These are phyloP conservation scores for Boletus tylopilopsis DNA, from an alignment of 768 basidiomycete species.

Conservation along the genomic window DNA sequence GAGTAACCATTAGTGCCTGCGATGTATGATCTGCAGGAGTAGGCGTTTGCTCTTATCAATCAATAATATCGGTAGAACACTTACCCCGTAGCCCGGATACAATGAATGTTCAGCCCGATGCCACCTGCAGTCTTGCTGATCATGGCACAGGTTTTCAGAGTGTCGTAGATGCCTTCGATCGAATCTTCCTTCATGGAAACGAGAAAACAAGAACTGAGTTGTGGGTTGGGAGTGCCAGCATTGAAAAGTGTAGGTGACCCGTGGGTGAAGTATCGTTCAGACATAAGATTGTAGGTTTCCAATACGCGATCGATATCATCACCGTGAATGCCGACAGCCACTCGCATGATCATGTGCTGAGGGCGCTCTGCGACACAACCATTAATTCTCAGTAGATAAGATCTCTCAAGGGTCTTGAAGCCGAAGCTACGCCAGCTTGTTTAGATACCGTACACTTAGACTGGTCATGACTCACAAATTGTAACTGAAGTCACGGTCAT, in stretches of 20 bases:
- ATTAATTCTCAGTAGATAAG: conserved; percentile 92
- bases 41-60: not conserved
- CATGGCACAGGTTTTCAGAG: conserved; percentile 96
- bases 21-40: conserved; percentile 78
- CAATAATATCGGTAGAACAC: conserved; percentile 18
- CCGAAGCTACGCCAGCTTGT: conserved; percentile 63
- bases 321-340: conserved; percentile 96
- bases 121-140: conserved; percentile 99
- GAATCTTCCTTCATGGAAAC: conserved; percentile 98
- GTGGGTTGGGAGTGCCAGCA: conserved; percentile 93
- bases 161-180: conserved; percentile 99
- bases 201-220: conserved; percentile 95
- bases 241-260: conserved; percentile 98
- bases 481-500: conserved; percentile 97
- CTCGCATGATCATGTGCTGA: conserved; percentile 99
- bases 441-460: not conserved
- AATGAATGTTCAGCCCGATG: conserved; percentile 93
- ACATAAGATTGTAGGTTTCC: conserved; percentile 95
- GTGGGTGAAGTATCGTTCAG: conserved; percentile 97
- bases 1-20: conserved; percentile 99
- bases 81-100: conserved; percentile 92
- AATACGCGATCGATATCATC: conserved; percentile 81
- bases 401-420: conserved; percentile 99
- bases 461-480: conserved; percentile 62
- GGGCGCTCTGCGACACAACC: conserved; percentile 96